phyloP scores from a whole-genome alignment of 768 basidiomycete genomes.

The Tulasnella sp. region DNA sequence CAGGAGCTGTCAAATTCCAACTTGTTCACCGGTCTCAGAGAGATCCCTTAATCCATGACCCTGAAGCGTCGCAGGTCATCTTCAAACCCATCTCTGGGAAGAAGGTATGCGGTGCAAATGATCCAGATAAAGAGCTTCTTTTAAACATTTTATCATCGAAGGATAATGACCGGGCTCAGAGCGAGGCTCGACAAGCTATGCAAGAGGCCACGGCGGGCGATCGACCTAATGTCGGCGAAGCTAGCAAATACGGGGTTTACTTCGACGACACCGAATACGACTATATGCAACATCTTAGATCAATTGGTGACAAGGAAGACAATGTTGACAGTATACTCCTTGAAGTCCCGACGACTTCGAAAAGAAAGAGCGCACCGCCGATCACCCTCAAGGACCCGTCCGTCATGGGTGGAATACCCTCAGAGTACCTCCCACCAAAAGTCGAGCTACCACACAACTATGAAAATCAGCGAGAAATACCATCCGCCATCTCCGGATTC shows the following conservation, averaged over 20 bases:
- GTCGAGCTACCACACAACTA: slow-evolving; percentile 65
- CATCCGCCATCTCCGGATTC: slow-evolving; percentile 79
- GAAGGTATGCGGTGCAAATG: slow-evolving; percentile 45
- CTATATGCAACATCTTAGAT: slow-evolving; percentile 94
- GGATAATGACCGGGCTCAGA: background rate
- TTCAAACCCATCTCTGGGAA: slow-evolving; percentile 74
- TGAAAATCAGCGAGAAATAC: slow-evolving; percentile 66
- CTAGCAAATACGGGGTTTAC: slow-evolving; percentile 82
- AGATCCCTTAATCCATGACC: slow-evolving; percentile 92
- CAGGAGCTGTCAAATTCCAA: slow-evolving; percentile 90
- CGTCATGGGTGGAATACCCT: slow-evolving; percentile 40
- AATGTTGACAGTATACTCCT: slow-evolving; percentile 78
- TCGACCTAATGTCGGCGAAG: slow-evolving; percentile 73
- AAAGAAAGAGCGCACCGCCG: slow-evolving; percentile 43
- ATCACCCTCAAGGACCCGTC: slow-evolving; percentile 37
- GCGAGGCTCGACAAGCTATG: background rate
- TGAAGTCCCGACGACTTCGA: slow-evolving; percentile 54
- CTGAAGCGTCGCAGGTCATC: slow-evolving; percentile 84
- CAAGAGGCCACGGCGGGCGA: background rate
- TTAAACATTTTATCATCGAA: background rate
- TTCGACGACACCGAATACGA: slow-evolving; percentile 96
- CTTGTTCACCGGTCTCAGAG: slow-evolving; percentile 94
- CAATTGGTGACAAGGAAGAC: slow-evolving; percentile 70
- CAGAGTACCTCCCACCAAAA: slow-evolving; percentile 67
- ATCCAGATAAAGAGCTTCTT: background rate